phyloP scores from a whole-genome alignment of 2,329 filamentous ascomycete genomes.

The Blumeria hordei region DNA sequence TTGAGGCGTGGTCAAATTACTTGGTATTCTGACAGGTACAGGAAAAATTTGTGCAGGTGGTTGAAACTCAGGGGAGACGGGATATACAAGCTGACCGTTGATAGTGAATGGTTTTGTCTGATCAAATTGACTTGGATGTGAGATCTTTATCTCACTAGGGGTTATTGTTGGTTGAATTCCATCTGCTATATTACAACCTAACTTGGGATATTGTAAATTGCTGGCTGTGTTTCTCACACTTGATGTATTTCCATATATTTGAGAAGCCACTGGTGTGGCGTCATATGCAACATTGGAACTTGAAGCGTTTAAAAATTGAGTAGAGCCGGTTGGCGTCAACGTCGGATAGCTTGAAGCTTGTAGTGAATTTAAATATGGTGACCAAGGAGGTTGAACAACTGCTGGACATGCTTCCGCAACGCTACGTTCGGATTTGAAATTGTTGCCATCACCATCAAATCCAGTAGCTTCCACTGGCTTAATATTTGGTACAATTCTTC shows the following conservation, averaged over 20 bases:
- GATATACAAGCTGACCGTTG: conserved; percentile 15
- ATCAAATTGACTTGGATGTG: conserved; percentile 15
- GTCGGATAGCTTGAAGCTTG: conserved; percentile 4
- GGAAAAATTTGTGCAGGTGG: conserved; percentile 8
- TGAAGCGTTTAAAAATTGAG: conserved; percentile 5
- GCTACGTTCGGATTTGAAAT: too few relatives aligned
- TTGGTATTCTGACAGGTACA: conserved; percentile 10
- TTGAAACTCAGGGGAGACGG: conserved; percentile 10
- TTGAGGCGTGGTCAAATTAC: conserved; percentile 8
- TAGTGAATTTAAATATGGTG: too few relatives aligned
- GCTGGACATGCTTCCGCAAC: too few relatives aligned
- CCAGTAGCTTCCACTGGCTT: conserved; percentile 16
- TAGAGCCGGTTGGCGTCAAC: conserved; percentile 5
- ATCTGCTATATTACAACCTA: conserved; percentile 1
- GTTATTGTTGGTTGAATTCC: conserved; percentile 1
- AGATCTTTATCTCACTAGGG: conserved; percentile 13
- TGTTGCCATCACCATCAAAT: too few relatives aligned
- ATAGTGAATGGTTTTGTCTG: conserved; percentile 14
- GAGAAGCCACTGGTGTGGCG: conserved; percentile 4
- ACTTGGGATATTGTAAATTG: conserved; percentile 1
- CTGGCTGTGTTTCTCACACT: neutral
- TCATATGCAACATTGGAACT: conserved; percentile 3
- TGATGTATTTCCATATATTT: neutral
- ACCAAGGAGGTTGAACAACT: too few relatives aligned
- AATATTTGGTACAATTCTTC: conserved; percentile 41